Base-by-base conservation (phyloP, 2,329 filamentous ascomycete genomes). In the Microcyclosporella mali region DNA sequence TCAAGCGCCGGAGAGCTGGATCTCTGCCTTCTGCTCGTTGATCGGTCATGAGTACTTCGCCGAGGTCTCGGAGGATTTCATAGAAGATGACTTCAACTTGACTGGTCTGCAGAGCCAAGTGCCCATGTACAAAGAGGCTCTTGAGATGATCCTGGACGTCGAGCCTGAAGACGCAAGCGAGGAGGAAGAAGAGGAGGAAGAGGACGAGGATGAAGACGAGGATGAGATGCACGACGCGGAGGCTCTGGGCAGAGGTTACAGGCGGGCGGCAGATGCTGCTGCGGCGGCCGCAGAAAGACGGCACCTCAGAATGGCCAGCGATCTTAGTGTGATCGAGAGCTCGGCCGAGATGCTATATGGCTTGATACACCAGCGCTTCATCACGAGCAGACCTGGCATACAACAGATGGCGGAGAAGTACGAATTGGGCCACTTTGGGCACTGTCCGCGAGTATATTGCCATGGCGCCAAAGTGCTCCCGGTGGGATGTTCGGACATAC, bases 331-430 rank as follows among this genome's bases (percentile, higher is more conserved):
- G 53, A 95, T 98, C 60, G 92, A 98, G 70, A 94, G 85, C 52
- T 95, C 88, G 1, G 90, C 92, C n/a, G 92, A 98, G 71, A 82
- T 97, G 71, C 82, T 98, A 17, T 98, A 98, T 69, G 92, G 92
- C 31, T 78, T 98, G 46, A 98, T 98, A 66, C 92, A 98, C 70
- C 92, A 97, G 67, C 85, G 92, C 44, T 98, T 95, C 68, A 97
- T 98, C 69, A 97, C 89, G 60, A 95, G 89, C 17, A 79, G 92
- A 46, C 88, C 87, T 2, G 92, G 92, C 40, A 97, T 98, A 59
- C 90, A 97, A 69, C 89, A 95, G 65, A 98, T 98, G 92, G 88
- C 89, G 50, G 92, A 98, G 68, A 98, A 98, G 67, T 98, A 97
- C 72, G 90, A 97, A 67, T 77, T 94, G 37, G 85, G 89, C 49